phyloP scores from a whole-genome alignment of 202 grass and related monocot species.

The Setaria italica region DNA sequence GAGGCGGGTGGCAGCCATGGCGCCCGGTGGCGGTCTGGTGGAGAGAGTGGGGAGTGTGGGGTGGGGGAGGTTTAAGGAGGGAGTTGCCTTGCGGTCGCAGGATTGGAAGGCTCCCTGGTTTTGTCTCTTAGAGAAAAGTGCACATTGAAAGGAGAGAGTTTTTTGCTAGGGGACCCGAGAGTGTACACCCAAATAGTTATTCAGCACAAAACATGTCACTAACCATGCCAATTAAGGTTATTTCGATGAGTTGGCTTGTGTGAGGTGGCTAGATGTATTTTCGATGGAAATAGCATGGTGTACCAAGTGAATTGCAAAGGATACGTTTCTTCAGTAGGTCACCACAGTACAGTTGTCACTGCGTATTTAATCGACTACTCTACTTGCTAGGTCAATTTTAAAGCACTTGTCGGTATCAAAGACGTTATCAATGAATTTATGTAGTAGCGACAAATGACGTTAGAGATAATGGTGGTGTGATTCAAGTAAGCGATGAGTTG shows the following conservation, averaged over 20 bases:
- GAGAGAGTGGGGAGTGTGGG: slow-evolving; percentile 33
- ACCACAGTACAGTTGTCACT: accelerated
- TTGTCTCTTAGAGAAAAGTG: slow-evolving; percentile 21
- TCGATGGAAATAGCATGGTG: accelerated
- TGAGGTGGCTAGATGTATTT: accelerated
- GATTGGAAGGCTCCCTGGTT: slow-evolving; percentile 50
- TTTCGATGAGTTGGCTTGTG: accelerated
- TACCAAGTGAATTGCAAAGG: accelerated
- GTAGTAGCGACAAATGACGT: neutral
- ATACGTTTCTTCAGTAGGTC: accelerated
- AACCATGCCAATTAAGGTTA: accelerated
- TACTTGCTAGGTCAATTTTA: neutral
- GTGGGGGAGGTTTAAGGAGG: slow-evolving; percentile 41
- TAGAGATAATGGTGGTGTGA: neutral
- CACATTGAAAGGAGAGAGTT: neutral
- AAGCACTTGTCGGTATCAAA: neutral
- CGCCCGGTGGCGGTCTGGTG: slow-evolving; percentile 2
- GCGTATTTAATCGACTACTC: accelerated
- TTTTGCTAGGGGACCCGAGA: neutral
- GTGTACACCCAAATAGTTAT: neutral
- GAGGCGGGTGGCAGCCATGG: slow-evolving; percentile 41
- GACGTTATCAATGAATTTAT: neutral
- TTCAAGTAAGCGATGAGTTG: neutral
- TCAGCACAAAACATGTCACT: too few relatives aligned
- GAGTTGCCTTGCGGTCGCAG: slow-evolving; percentile 33